phyloP scores from a whole-genome alignment of 1,284 basidiomycete genomes.

The Ceratobasidium papillatum region DNA sequence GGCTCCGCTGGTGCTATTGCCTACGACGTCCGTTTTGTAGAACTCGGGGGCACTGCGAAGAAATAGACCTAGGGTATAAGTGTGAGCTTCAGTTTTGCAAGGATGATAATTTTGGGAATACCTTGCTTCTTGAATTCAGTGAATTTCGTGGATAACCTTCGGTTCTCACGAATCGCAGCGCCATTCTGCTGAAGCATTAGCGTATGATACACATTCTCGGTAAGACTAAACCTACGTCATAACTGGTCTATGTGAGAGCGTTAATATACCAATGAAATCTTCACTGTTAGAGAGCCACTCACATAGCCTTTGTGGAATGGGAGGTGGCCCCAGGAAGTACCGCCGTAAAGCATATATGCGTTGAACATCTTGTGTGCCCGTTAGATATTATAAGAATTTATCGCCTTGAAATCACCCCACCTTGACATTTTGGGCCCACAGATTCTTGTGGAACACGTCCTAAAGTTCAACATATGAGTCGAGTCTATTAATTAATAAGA shows the following conservation, averaged over 20 bases:
- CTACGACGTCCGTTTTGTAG: conserved; percentile 76
- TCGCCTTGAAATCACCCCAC: conserved; percentile 51
- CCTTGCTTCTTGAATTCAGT: conserved; percentile 77
- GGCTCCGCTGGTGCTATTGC: conserved; percentile 62
- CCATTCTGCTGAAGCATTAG: conserved; percentile 49
- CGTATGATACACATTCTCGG: not conserved
- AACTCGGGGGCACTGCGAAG: conserved; percentile 76
- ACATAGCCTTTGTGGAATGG: conserved; percentile 70
- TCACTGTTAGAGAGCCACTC: not conserved
- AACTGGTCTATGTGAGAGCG: conserved; percentile 52
- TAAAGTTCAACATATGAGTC: conserved; percentile 45
- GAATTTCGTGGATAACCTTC: conserved; percentile 72
- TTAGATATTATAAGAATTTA: not conserved
- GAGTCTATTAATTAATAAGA: not conserved
- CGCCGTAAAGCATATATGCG: conserved; percentile 82
- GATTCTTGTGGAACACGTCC: conserved; percentile 74
- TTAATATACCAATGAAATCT: not conserved
- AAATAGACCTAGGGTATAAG: conserved; percentile 57
- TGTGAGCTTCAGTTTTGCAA: not conserved
- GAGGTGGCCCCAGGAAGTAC: conserved; percentile 79
- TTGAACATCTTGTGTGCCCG: conserved; percentile 53
- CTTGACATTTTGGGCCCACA: conserved; percentile 80
- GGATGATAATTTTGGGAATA: not conserved
- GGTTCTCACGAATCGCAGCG: conserved; percentile 66
- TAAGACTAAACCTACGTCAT: conserved; percentile 53